Percentiles rank a stretch among this genome's conserved stretches.
Evolutionary conservation across 2,329 filamentous ascomycete species (phyloP).

Genomic region (Fusarium euwallaceae): DNA sequence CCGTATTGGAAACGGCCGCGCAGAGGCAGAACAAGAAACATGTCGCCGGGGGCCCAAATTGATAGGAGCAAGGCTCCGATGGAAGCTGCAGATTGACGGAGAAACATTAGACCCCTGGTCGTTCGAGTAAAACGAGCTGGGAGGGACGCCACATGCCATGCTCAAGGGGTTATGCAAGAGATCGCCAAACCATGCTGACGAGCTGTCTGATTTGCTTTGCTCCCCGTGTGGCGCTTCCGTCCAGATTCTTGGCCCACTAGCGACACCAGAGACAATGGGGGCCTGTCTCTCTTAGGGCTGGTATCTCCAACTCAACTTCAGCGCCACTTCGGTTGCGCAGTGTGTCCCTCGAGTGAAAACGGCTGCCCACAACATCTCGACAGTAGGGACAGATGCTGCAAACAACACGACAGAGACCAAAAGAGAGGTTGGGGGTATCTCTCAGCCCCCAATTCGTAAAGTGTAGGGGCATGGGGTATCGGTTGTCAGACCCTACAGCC

Average conservation of each 20-base stretch:
- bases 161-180: slow-evolving; percentile 20
- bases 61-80: slow-evolving; percentile 26
- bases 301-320: background rate
- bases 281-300: slow-evolving; percentile 10
- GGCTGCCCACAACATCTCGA: slow-evolving; percentile 1
- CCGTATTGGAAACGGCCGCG: slow-evolving; percentile 26
- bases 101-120: slow-evolving; percentile 2
- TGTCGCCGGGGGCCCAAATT: background rate
- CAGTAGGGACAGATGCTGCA: slow-evolving; percentile 2
- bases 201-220: slow-evolving; percentile 16
- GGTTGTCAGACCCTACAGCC: background rate
- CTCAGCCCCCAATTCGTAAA: background rate
- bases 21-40: slow-evolving; percentile 17
- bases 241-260: slow-evolving; percentile 1
- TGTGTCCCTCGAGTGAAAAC: background rate
- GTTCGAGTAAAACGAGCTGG: slow-evolving; percentile 19
- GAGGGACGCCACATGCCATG: slow-evolving; percentile 19
- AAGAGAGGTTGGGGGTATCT: slow-evolving; percentile 8
- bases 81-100: slow-evolving; percentile 15
- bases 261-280: background rate
- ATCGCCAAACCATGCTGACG: slow-evolving; percentile 11
- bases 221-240: slow-evolving; percentile 18
- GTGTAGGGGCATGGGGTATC: slow-evolving; percentile 1
- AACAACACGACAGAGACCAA: slow-evolving; percentile 7
- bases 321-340: background rate